Base-by-base conservation (phyloP, 495 filamentous ascomycete genomes). In the Xylaria grammica region DNA sequence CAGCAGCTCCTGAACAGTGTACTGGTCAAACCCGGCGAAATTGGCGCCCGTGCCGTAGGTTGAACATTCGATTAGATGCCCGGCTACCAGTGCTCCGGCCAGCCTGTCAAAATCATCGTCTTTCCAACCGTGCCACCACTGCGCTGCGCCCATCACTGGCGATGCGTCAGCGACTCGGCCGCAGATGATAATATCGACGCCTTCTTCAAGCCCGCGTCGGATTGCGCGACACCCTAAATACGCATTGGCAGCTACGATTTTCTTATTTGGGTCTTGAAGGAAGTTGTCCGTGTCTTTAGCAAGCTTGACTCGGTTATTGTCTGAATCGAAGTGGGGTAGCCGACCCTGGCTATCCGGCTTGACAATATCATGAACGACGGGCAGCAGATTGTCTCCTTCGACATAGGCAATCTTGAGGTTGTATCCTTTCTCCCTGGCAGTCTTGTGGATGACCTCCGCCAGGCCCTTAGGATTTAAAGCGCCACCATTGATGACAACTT, bases 131-230 rank as follows among this genome's bases (percentile, higher is more conserved):
- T 85, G 80, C 69, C 78, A 84, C 69, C 71, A 87, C 58, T 75
- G 78, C 2, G 82, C 81, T 8, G 80, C 81, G 1, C 79, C 84
- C 53, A 87, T 84, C 0, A 81, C 78, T 1, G 82, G 83, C 0
- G 81, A 78, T 51, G 85, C 84, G 69, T 87, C 84, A 2, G 83
- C 78, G 1, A 86, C 84, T 30, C 85, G 78, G 45, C 84, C 85
- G 59, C 80, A 84, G 22, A 87, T 76, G 55, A 88, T 82, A 55
- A 88, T 87, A 60, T 87, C 84, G 0, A 84, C 84, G 13, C 85
- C 85, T 13, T 78, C 71, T 24, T 76, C 70, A 1, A 87, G 65
- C 19, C 80, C 85, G 10, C 74, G 76, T 0, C 77, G 79, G 42
- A 87, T 83, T 0, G 81, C 84, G 4, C 78, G 66, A 11, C 78